Percentiles rank a stretch among this genome's conserved stretches.
phyloP scores from a whole-genome alignment of 768 basidiomycete genomes.

The Boletus bicolor region DNA sequence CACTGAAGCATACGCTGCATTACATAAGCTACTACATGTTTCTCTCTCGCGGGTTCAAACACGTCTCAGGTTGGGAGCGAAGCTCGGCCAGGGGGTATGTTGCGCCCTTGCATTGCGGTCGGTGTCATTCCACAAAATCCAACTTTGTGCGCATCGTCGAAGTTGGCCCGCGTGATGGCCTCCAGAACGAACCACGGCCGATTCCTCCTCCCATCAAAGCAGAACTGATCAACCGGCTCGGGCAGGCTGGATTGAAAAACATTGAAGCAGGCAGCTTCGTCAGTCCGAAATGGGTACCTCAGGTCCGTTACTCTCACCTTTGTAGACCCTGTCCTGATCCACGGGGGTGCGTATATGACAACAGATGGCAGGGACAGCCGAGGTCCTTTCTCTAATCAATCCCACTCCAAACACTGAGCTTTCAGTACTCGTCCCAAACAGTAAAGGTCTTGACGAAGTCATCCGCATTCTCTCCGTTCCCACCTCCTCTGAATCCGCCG shows the following conservation, averaged over 20 bases:
- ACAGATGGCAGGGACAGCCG: slow-evolving; percentile 85
- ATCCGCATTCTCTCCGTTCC: slow-evolving; percentile 47
- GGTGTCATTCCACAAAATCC: slow-evolving; percentile 11
- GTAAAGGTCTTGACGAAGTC: slow-evolving; percentile 70
- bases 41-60: slow-evolving; percentile 4
- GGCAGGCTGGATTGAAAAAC: slow-evolving; percentile 58
- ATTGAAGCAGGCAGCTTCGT: slow-evolving; percentile 91
- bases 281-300: slow-evolving; percentile 91
- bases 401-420: slow-evolving; percentile 57
- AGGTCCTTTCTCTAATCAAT: slow-evolving; percentile 61
- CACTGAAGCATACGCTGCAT: no score
- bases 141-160: slow-evolving; percentile 62
- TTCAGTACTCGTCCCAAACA: slow-evolving; percentile 80
- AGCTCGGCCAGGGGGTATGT: background rate
- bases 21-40: slow-evolving; percentile 5
- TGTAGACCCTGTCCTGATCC: background rate
- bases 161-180: slow-evolving; percentile 86
- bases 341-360: background rate
- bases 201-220: slow-evolving; percentile 74
- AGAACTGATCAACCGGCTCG: slow-evolving; percentile 75
- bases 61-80: background rate
- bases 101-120: background rate
- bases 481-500: slow-evolving; percentile 27
- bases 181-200: slow-evolving; percentile 81
- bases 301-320: slow-evolving; percentile 40